Conservation (phyloP, 495 filamentous ascomycete genomes). For the Aspergillus homomorphus region DNA sequence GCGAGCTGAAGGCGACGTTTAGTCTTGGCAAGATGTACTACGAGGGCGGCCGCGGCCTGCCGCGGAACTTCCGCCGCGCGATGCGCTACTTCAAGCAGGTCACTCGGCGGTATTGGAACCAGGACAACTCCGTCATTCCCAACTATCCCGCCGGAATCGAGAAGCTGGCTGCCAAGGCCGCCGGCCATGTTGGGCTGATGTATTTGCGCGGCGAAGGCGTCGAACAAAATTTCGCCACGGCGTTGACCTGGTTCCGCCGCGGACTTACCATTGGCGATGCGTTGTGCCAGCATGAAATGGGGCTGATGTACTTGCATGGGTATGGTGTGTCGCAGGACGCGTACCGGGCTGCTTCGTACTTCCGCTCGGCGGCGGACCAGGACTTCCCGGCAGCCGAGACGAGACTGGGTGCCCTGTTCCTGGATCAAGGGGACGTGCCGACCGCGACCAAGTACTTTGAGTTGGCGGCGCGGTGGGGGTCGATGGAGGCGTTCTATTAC, state of each 20-base stretch:
- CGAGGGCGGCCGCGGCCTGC: conserved; percentile 75
- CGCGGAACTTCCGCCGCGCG: conserved; percentile 68
- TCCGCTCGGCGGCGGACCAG: conserved; percentile 79
- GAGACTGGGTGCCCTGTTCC: conserved; percentile 76
- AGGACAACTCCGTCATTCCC: conserved; percentile 60
- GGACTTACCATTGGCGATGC: conserved; percentile 77
- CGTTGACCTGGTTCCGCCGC: conserved; percentile 81
- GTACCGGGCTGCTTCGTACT: conserved; percentile 69
- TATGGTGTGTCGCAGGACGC: conserved; percentile 74
- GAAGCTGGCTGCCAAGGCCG: conserved; percentile 82
- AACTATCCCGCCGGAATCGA: conserved; percentile 59
- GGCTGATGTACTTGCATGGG: conserved; percentile 83
- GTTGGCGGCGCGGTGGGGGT: conserved; percentile 80
- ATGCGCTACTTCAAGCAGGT: conserved; percentile 81
- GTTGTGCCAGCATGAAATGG: conserved; percentile 81
- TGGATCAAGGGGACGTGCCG: conserved; percentile 80
- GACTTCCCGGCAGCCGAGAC: conserved; percentile 82
- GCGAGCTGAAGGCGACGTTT: conserved; percentile 88
- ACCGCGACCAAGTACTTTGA: conserved; percentile 87
- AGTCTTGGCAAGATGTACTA: conserved; percentile 86
- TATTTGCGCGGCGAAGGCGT: conserved; percentile 89
- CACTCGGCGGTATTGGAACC: conserved; percentile 83
- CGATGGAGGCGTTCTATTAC: conserved; percentile 93
- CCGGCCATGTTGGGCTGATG: conserved; percentile 90
- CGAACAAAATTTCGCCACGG: conserved; percentile 70